Base-by-base conservation (phyloP, 2,329 filamentous ascomycete genomes). In the Penicillium corylophilum region DNA sequence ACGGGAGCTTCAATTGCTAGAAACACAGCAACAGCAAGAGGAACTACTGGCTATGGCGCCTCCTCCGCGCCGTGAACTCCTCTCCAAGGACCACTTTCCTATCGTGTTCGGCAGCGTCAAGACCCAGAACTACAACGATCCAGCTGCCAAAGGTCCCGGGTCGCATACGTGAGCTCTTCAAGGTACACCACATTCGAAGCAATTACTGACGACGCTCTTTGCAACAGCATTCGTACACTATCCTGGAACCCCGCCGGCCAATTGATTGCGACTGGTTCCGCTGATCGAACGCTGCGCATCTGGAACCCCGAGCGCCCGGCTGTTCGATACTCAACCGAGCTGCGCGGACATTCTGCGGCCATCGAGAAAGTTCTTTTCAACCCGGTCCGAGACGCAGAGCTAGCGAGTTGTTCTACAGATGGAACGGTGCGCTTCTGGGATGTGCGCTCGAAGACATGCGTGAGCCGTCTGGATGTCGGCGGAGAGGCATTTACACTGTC, bases 241-340 rank as follows among this genome's bases (percentile, higher is more conserved):
- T 86, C 89, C 35, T 97, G 93, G 93, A 96, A 93, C 59, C 89
- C 92, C 0, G 78, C 89, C 0, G 91, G 93, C 29, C 88, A 84
- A 8, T 78, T 94, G 53, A 85, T 97, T 54, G 93, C 93, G 0
- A 95, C 92, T 0, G 91, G 90, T 2, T 88, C 90, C 2, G 90
- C 93, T 8, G 88, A 97, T 73, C 92, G 93, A 47, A 86, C 86
- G 0, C 79, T 99, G 40, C 87, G 91, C n/a, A 85, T 99, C 59
- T 99, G 94, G 93, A 95, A 99, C 57, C 77, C 77, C 0, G 76
- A 79, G 51, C 72, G 76, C 47, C 71, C 77, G 16, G 66, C 71
- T 54, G 69, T 72, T 23, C 71, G 72, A 61, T 75, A 77, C 57
- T 77, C 76, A 26, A 78, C 74, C 5, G 77, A 79, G 47, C 62